Evolutionary conservation across 495 filamentous ascomycete species (phyloP).

Genomic region (Hypomontagnella submonticulosa): DNA sequence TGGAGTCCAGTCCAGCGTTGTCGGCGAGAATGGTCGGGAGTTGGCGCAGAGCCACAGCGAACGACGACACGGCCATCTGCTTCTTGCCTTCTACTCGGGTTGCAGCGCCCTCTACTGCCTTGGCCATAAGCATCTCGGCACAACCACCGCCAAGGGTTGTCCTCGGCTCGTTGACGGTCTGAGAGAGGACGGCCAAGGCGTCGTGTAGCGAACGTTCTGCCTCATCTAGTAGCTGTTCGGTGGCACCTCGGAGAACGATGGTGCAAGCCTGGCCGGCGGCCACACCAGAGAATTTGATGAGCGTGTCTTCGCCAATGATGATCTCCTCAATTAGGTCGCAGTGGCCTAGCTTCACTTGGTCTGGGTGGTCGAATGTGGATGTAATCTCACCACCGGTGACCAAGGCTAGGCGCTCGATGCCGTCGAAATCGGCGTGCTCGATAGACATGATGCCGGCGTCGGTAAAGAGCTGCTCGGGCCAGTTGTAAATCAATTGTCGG

Average conservation of each 20-base stretch:
- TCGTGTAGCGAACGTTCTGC: slow-evolving; percentile 96
- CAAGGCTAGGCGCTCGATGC: slow-evolving; percentile 92
- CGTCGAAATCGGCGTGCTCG: slow-evolving; percentile 98
- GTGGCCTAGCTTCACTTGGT: slow-evolving; percentile 92
- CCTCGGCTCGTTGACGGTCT: slow-evolving; percentile 93
- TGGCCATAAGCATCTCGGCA: slow-evolving; percentile 98
- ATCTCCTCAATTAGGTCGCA: slow-evolving; percentile 98
- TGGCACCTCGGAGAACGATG: slow-evolving; percentile 94
- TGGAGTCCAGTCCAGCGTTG: slow-evolving; percentile 95
- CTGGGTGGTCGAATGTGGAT: slow-evolving; percentile 97
- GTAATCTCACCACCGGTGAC: slow-evolving; percentile 98
- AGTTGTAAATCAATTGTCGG: slow-evolving; percentile 99
- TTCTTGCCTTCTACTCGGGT: slow-evolving; percentile 97
- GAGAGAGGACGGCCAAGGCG: slow-evolving; percentile 94
- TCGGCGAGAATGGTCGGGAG: slow-evolving; percentile 97
- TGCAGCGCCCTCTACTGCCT: slow-evolving; percentile 93
- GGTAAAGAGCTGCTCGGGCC: slow-evolving; percentile 98
- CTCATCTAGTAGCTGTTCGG: slow-evolving; percentile 95
- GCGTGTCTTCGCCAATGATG: slow-evolving; percentile 95
- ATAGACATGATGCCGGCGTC: slow-evolving; percentile 98
- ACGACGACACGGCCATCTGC: slow-evolving; percentile 90
- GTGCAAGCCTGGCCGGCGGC: slow-evolving; percentile 95
- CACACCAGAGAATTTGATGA: slow-evolving; percentile 97
- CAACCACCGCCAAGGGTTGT: slow-evolving; percentile 96
- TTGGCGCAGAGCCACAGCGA: slow-evolving; percentile 88